Conservation (phyloP, 2,329 filamentous ascomycete species). For the Corniculantispora saksenae region DNA sequence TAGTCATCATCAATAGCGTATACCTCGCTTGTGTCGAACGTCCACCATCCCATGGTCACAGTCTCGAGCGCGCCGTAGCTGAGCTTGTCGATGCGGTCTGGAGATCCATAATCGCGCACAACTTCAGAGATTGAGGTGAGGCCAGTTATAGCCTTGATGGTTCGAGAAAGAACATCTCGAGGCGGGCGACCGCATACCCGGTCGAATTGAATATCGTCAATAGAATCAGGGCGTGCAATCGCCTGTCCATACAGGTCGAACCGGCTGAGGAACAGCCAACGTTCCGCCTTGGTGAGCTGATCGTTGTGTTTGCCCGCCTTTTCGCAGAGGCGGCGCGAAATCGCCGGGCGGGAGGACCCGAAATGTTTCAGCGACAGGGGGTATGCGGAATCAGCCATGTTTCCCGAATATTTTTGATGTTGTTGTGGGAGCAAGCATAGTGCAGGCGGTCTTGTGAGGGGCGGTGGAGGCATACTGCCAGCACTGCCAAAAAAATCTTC, state of each 20-base stretch:
- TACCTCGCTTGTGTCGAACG: constrained; percentile 3
- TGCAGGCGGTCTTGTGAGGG: neutral
- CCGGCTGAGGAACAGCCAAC: constrained; percentile 22
- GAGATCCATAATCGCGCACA: neutral
- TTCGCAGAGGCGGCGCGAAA: constrained; percentile 20
- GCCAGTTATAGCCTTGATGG: constrained; percentile 12
- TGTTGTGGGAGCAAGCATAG: neutral
- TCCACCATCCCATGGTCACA: constrained; percentile 12
- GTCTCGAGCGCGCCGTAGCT: constrained; percentile 8
- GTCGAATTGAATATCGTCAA: constrained; percentile 20
- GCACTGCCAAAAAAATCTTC: too few relatives aligned
- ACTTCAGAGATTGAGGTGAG: constrained; percentile 10
- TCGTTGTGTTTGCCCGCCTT: constrained; percentile 22
- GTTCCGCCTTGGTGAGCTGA: constrained; percentile 23
- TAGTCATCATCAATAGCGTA: constrained; percentile 5
- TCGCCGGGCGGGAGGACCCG: neutral
- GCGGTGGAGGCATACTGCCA: constrained; percentile 2
- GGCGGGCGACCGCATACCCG: constrained; percentile 21
- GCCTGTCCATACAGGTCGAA: constrained; percentile 21
- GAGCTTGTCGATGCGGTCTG: constrained; percentile 11
- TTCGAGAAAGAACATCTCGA: constrained; percentile 14
- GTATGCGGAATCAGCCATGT: neutral
- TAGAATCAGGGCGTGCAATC: constrained; percentile 21
- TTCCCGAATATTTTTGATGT: neutral
- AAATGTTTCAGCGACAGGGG: neutral